Evolutionary conservation across 352 stramenopile genomes (phyloP), one percentile per base, ranked within the genome.

Genomic region (Thraustochytrium sp.): DNA sequence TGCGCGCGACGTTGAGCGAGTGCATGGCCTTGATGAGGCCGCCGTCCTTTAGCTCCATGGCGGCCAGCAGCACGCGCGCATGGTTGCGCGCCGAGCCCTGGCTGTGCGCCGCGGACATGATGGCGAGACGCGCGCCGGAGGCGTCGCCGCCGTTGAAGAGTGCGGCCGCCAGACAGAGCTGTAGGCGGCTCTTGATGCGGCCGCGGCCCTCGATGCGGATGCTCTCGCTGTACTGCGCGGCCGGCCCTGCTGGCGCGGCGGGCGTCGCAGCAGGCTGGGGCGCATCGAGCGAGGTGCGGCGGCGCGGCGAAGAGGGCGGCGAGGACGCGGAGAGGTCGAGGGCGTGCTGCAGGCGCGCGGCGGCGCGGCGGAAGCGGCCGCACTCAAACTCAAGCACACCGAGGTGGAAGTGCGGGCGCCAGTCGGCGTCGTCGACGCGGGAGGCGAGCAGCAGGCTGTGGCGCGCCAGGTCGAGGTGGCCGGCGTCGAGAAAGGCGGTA

Each of bases 101-200:
- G 31, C 34, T 49, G 68, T 80, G 68, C 34, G 68, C 68, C n/a
- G 68, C 63, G 37, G 48, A 65, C 34, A 46, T 80, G 42, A 63
- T 72, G 34, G 26, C 31, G 46, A 55, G 51, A 1, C 51, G 63
- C 46, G 68, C 68, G 13, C 37, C 68, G 9, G 26, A 36, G 31
- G 48, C 23, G 46, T 61, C 68, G 18, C 68, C 68, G 23, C 48
- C 68, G 49, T 80, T 80, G n/a, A 65, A 63, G 31, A 80, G 68
- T 26, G 68, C 68, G 16, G 42, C 40, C 8, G 31, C 68, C 11
- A 80, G 51, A 42, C 46, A 40, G 34, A 80, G 37, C 68, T 80
- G 68, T 3, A 80, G 23, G 31, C 68, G 68, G 26, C 37, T 64
- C 18, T 37, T 13, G 13, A 80, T 64, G 23, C 38, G 29, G 18